Percentiles rank a stretch among this genome's conserved stretches.
Conservation (phyloP, 2,329 filamentous ascomycete genomes). For the Fusarium xyrophilum region DNA sequence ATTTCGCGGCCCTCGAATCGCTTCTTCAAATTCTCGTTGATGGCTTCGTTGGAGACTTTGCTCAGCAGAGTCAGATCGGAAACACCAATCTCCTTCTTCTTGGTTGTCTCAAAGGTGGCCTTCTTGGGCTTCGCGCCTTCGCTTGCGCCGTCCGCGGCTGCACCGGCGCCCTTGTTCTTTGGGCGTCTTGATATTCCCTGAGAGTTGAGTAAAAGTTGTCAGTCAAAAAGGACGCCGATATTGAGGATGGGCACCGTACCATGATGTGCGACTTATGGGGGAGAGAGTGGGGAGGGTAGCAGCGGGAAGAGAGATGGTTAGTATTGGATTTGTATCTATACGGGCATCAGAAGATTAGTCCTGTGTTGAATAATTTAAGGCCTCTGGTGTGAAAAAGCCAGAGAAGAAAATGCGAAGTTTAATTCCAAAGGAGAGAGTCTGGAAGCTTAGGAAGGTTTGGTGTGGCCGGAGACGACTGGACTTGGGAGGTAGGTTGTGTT, state of each 20-base stretch:
- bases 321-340: conserved; percentile 29
- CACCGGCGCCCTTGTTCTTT: conserved; percentile 51
- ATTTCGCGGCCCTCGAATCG: conserved; percentile 97
- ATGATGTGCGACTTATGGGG: conserved; percentile 40
- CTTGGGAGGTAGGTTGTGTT: conserved; percentile 32
- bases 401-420: conserved; percentile 37
- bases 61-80: conserved; percentile 97
- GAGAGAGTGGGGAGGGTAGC: conserved; percentile 24
- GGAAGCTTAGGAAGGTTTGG: conserved; percentile 35
- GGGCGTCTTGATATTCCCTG: conserved; percentile 52
- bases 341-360: conserved; percentile 39
- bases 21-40: conserved; percentile 99
- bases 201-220: conserved; percentile 8
- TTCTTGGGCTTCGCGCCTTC: conserved; percentile 79
- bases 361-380: conserved; percentile 9
- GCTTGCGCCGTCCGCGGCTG: conserved; percentile 49
- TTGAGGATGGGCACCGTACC: conserved; percentile 42
- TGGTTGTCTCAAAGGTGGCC: conserved; percentile 91
- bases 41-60: conserved; percentile 98
- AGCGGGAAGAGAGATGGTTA: conserved; percentile 21
- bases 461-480: conserved; percentile 41
- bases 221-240: conserved; percentile 21
- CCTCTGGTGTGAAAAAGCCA: conserved; percentile 15
- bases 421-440: conserved; percentile 28
- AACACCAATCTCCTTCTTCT: conserved; percentile 99